Evolutionary conservation across 805 yeast species (phyloP).

Genomic region (Saccharomycopsis sp.): DNA sequence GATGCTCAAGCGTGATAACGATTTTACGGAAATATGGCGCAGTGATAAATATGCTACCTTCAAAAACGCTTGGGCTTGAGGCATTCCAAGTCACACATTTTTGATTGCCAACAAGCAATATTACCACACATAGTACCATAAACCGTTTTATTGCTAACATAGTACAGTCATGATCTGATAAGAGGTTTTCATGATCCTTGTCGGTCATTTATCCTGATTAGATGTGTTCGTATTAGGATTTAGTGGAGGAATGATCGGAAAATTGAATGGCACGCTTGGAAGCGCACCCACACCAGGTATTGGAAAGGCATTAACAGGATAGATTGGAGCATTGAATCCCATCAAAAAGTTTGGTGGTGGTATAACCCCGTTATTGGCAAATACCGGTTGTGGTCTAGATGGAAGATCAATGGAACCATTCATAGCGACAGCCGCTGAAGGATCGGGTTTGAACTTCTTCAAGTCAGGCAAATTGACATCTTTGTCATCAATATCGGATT

Average conservation of each 20-base stretch:
- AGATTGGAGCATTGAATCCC: constrained; percentile 17
- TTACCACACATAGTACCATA: no score
- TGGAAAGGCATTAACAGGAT: constrained; percentile 14
- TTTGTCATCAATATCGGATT: constrained; percentile 16
- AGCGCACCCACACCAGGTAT: background rate
- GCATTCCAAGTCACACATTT: no score
- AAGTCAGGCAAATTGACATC: constrained; percentile 1
- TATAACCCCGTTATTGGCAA: background rate
- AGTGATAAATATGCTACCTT: no score
- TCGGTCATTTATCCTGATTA: no score
- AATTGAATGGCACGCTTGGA: background rate
- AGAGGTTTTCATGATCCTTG: no score
- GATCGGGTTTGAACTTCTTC: background rate
- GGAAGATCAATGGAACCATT: constrained; percentile 14
- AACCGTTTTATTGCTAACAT: no score
- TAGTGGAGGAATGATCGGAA: background rate
- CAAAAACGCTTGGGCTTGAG: no score
- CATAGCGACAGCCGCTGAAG: background rate
- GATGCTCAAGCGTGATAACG: no score
- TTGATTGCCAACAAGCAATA: no score
- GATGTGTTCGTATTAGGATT: no score
- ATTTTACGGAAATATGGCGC: no score
- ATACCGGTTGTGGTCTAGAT: constrained; percentile 13
- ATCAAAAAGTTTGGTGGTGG: constrained; percentile 6
- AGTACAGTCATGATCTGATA: no score